Base-by-base conservation (phyloP, 768 basidiomycete species). In the Chalciporus chontae region DNA sequence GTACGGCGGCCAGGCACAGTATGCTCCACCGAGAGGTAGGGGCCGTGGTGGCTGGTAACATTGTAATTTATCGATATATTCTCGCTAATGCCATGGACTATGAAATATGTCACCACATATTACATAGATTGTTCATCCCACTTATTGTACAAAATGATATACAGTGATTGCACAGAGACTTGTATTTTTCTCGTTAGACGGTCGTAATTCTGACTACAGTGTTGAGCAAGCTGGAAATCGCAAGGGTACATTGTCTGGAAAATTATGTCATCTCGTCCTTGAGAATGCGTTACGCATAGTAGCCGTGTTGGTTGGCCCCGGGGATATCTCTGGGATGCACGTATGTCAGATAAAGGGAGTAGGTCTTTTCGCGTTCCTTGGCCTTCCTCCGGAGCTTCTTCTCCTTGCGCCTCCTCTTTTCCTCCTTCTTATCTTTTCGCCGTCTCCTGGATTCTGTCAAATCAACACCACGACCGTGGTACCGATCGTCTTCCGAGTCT, bases 331-430 rank as follows among this genome's bases (percentile, higher is more conserved):
- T 64, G 39, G 70, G 71, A 14, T 68, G 55, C 18, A 81, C 53
- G 60, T 76, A 87, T 9, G 73, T 74, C 45, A 90, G 58, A 62
- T 83, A 89, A 32, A 90, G 65, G 3, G 79, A 59, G 62, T 87
- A 90, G 47, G 73, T 76, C 67, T 76, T 84, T 56, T 81, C 82
- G 36, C 74, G 76, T 50, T 79, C 79, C 61, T 74, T 82, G 37
- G 77, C 78, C 63, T 77, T 81, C 59, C 71, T 76, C 60, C 76
- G 77, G 41, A 75, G 69, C 62, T 79, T 84, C 75, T 77, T 85
- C 62, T 87, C 84, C 69, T 74, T 74, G 54, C 77, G 78, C 56
- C 76, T 74, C 67, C 73, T 83, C 66, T 77, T 80, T 60, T 87
- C 86, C 2, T 76, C 77, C 53, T 76, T 76, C 50, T 72, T 74